Evolutionary conservation across 139 green algal genomes (phyloP).

Genomic region (Nannochloris sp.): DNA sequence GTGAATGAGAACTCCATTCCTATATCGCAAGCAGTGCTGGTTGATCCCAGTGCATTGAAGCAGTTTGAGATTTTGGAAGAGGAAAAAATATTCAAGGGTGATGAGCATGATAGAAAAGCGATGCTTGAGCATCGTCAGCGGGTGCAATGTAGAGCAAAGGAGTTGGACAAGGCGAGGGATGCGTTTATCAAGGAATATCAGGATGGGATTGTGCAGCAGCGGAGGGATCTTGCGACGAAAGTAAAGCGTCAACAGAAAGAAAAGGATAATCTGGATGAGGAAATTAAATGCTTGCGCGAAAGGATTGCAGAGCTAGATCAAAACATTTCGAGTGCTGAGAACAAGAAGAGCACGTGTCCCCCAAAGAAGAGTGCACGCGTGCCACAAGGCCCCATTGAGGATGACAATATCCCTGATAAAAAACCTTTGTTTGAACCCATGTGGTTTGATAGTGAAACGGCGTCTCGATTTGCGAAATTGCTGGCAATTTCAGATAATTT

Average conservation of each 20-base stretch:
- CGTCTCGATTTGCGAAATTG: slow-evolving; percentile 12
- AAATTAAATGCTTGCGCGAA: slow-evolving; percentile 10
- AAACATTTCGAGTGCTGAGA: background rate
- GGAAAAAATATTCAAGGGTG: slow-evolving; percentile 28
- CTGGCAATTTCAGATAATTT: slow-evolving; percentile 42
- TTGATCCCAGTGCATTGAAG: slow-evolving; percentile 16
- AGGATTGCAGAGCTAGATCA: too few relatives aligned
- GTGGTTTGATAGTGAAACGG: slow-evolving; percentile 13
- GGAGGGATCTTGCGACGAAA: background rate
- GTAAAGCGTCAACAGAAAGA: background rate
- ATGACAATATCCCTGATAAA: slow-evolving; percentile 27
- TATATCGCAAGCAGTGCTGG: background rate
- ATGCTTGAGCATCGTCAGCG: slow-evolving; percentile 35
- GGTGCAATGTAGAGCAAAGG: slow-evolving; percentile 19
- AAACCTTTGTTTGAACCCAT: slow-evolving; percentile 12
- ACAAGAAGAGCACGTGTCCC: background rate
- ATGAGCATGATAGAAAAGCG: slow-evolving; percentile 37
- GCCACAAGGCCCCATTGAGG: slow-evolving; percentile 31
- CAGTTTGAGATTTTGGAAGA: slow-evolving; percentile 27
- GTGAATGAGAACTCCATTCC: background rate
- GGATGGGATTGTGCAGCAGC: background rate
- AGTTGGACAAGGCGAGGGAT: slow-evolving; percentile 24
- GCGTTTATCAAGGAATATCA: slow-evolving; percentile 11
- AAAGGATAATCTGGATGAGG: slow-evolving; percentile 8
- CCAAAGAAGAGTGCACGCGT: background rate